Evolutionary conservation across 768 basidiomycete species (phyloP).

Genomic region (Suillus fuscotomentosus): DNA sequence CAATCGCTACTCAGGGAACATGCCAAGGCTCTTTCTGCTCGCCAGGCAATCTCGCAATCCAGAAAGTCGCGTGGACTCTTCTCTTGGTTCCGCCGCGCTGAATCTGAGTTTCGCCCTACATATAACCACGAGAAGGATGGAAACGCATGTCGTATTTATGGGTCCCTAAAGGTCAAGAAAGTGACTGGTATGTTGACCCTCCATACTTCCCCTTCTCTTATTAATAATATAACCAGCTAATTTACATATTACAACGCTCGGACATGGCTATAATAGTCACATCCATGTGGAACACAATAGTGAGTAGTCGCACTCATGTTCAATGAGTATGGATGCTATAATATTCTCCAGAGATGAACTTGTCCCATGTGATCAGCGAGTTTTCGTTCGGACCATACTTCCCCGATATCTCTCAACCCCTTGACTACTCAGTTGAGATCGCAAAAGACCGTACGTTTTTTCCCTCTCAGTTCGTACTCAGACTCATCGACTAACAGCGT

Average conservation of each 20-base stretch:
- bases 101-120: conserved; percentile 63
- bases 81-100: conserved; percentile 45
- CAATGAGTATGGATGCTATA: not conserved
- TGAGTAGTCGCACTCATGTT: conserved; percentile 38
- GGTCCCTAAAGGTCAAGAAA: conserved; percentile 80
- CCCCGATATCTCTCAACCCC: conserved; percentile 91
- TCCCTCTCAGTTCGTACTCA: conserved; percentile 2
- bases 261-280: conserved; percentile 88
- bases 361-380: conserved; percentile 94
- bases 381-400: conserved; percentile 97
- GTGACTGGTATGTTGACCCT: conserved; percentile 64
- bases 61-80: conserved; percentile 75
- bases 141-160: conserved; percentile 83
- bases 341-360: conserved; percentile 75
- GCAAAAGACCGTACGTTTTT: conserved; percentile 60
- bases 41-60: conserved; percentile 70
- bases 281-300: conserved; percentile 86
- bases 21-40: conserved; percentile 61
- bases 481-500: conserved; percentile 46
- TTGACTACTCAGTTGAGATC: conserved; percentile 86
- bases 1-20: conserved; percentile 47
- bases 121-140: conserved; percentile 68
- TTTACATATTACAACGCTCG: conserved; percentile 90
- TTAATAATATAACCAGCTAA: conserved; percentile 54
- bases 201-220: not conserved